Evolutionary conservation across 352 stramenopile genomes (phyloP).

Genomic region (Blastocystis sp.): DNA sequence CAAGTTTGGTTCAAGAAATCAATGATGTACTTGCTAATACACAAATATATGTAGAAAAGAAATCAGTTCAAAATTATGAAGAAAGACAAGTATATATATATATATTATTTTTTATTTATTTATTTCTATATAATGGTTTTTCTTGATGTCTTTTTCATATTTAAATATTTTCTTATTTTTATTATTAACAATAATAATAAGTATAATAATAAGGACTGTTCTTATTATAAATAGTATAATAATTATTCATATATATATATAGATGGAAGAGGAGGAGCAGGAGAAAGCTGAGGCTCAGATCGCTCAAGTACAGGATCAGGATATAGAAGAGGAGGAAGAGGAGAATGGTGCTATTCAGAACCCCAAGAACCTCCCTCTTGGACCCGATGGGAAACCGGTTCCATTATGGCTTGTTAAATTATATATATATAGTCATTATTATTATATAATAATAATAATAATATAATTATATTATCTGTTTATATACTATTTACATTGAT

Average conservation of each 20-base stretch:
- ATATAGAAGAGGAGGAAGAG: slow-evolving; percentile 54
- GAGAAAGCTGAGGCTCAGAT: slow-evolving; percentile 57
- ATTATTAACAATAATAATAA: too few relatives aligned
- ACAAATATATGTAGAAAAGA: slow-evolving; percentile 60
- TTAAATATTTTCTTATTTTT: too few relatives aligned
- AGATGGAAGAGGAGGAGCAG: slow-evolving; percentile 48
- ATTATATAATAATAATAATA: too few relatives aligned
- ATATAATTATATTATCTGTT: too few relatives aligned
- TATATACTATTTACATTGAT: too few relatives aligned
- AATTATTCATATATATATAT: slow-evolving; percentile 55
- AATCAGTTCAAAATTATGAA: slow-evolving; percentile 62
- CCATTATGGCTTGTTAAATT: slow-evolving; percentile 99
- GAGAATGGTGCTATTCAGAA: slow-evolving; percentile 94
- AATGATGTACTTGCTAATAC: slow-evolving; percentile 57
- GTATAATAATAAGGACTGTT: too few relatives aligned
- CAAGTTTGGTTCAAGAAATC: slow-evolving; percentile 26
- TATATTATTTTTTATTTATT: too few relatives aligned
- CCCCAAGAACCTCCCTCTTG: slow-evolving; percentile 85
- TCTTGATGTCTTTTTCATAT: too few relatives aligned
- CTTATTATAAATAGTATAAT: too few relatives aligned
- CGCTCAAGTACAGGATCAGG: slow-evolving; percentile 50
- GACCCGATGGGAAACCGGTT: slow-evolving; percentile 96
- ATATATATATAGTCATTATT: too few relatives aligned
- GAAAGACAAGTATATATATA: too few relatives aligned
- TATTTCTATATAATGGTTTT: too few relatives aligned